Evolutionary conservation across 257 asterid species (phyloP), one percentile per base, ranked within the genome.

Genomic region (Hygrophila difformis): DNA sequence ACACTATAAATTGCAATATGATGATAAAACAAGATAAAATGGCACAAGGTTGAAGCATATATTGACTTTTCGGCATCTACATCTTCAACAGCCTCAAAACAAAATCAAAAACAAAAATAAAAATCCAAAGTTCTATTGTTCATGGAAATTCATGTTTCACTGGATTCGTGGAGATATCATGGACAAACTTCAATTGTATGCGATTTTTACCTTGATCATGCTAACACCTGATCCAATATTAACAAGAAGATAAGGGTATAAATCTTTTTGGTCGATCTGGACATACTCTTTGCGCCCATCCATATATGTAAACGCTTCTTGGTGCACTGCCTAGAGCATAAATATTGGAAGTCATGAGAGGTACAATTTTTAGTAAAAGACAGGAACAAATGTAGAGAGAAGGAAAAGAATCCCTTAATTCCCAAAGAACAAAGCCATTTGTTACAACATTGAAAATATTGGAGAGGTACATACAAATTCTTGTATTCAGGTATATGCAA

Each of bases 181-280:
- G 37, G 10, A 24, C 29, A 24, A 2, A 33, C 10, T 6, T 33
- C 12, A 33, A 33, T 4, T 2, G 10, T 9, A 33, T 33, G 37
- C 8, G 8, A 4, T 33, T 33, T 33, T 42, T 64, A 86, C 98
- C 96, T 91, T 91, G 59, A 91, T 91, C 98, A 91, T 86, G 92
- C 98, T 86, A 51, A 86, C 95, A 21, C 98, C 98, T 17, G 98
- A 91, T 13, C 98, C 98, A 53, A 91, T 68, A 53, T 82, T 91
- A 45, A 91, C 96, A 24, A 91, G 96, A 55, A 91, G 96, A 61
- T 91, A 91, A n/a, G 98, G 98, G 62, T 79, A 91, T 46, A 91
- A 62, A 63, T 91, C 96, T 43, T 76, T 69, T 48, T 82, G 92
- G 64, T 76, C 79, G 51, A 91, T 82, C 71, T 82, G 88, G 22